phyloP scores from a whole-genome alignment of 768 basidiomycete species.

The Russula griseocarnosa region DNA sequence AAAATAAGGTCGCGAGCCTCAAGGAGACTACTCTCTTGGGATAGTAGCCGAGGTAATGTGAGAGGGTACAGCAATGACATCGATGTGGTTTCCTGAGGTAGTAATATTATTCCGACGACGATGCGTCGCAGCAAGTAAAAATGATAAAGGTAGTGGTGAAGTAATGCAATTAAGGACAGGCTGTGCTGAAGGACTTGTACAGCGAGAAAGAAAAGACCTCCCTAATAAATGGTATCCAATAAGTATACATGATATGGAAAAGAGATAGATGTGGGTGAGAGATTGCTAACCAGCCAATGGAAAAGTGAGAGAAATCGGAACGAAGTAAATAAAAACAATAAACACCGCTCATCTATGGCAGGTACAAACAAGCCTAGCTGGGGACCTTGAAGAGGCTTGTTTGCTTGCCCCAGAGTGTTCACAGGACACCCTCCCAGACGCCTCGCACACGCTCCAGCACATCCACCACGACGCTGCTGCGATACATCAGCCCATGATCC shows the following conservation, averaged over 20 bases:
- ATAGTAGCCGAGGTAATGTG: no score
- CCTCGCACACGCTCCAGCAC: slow-evolving; percentile 68
- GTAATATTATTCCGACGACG: slow-evolving; percentile 2
- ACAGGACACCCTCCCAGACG: slow-evolving; percentile 35
- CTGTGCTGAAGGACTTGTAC: slow-evolving; percentile 15
- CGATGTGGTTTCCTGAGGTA: background rate
- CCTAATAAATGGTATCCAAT: slow-evolving; percentile 22
- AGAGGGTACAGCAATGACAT: no score
- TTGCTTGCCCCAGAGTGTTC: background rate
- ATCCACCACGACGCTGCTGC: slow-evolving; percentile 80
- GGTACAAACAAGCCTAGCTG: background rate
- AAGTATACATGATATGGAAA: slow-evolving; percentile 23
- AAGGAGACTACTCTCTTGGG: no score
- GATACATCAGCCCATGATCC: slow-evolving; percentile 93
- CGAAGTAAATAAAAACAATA: slow-evolving; percentile 2
- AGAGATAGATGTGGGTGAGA: slow-evolving; percentile 8
- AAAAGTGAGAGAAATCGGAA: slow-evolving; percentile 3
- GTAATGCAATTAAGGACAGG: slow-evolving; percentile 12
- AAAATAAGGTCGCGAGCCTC: no score
- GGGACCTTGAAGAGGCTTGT: background rate
- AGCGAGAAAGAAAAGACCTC: slow-evolving; percentile 4
- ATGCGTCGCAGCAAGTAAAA: slow-evolving; percentile 19
- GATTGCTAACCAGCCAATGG: slow-evolving; percentile 4
- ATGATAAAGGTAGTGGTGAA: slow-evolving; percentile 13
- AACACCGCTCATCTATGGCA: background rate